A percentile compares a stretch with the other conserved stretches of the same genome.
Evolutionary conservation across 2,329 filamentous ascomycete genomes (phyloP).

Genomic region (Exophiala lecanii-corni): DNA sequence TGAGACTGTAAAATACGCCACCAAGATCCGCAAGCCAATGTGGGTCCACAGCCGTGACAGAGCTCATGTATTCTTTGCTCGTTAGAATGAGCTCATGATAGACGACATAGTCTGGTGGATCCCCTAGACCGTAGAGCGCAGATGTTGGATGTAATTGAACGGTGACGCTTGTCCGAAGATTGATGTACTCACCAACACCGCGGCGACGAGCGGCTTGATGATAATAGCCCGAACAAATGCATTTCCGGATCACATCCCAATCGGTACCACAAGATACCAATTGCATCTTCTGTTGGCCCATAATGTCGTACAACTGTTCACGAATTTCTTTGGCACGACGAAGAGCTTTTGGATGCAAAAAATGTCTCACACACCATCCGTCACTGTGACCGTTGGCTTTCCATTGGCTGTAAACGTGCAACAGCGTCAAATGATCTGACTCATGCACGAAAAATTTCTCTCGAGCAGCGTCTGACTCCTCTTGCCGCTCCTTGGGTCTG

Average conservation of each 20-base stretch:
- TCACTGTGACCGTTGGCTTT: conserved; percentile 84
- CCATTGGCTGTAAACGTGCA: conserved; percentile 96
- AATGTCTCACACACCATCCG: conserved; percentile 88
- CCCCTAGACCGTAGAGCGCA: conserved; percentile 85
- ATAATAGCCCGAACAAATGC: conserved; percentile 96
- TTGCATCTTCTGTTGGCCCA: conserved; percentile 81
- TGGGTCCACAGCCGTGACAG: conserved; percentile 90
- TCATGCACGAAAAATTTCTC: conserved; percentile 99
- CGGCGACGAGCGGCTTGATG: conserved; percentile 95
- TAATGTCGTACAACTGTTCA: conserved; percentile 89
- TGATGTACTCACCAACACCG: conserved; percentile 95
- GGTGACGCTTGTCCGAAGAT: conserved; percentile 87
- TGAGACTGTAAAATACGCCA: conserved; percentile 94
- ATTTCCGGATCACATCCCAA: conserved; percentile 92
- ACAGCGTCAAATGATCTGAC: conserved; percentile 89
- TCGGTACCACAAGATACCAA: conserved; percentile 88
- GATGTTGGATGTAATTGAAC: conserved; percentile 93
- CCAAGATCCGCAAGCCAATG: conserved; percentile 96
- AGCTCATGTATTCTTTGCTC: conserved; percentile 91
- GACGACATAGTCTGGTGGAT: conserved; percentile 92
- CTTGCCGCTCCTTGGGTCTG: conserved; percentile 89
- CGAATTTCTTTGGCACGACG: conserved; percentile 89
- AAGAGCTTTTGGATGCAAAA: conserved; percentile 90
- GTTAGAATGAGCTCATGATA: conserved; percentile 98
- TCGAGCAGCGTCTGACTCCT: conserved; percentile 89